A percentile compares a stretch with the other conserved stretches of the same genome.
phyloP scores from a whole-genome alignment of 495 filamentous ascomycete genomes.

The Neurospora discreta region DNA sequence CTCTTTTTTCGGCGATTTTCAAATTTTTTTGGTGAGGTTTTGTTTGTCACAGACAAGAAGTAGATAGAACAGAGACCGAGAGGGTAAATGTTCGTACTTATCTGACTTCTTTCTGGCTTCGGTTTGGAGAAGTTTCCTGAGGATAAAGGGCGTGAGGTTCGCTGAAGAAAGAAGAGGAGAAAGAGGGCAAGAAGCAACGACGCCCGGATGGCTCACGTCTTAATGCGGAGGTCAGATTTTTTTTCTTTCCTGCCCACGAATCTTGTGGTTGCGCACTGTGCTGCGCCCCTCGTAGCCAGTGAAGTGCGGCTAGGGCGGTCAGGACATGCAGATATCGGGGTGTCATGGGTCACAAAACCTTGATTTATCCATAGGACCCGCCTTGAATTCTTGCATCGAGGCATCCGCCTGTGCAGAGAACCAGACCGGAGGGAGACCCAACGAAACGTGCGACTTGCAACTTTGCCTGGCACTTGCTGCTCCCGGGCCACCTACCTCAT shows the following conservation, averaged over 20 bases:
- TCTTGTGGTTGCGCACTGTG: not conserved
- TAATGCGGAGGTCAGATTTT: slow-evolving; percentile 21
- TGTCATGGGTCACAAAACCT: not conserved
- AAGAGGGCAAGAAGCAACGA: slow-evolving; percentile 9
- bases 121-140: slow-evolving; percentile 15
- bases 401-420: not conserved
- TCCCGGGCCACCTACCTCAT: not conserved
- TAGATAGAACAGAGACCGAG: slow-evolving; percentile 21
- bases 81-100: slow-evolving; percentile 19
- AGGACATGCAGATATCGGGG: not conserved
- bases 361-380: not conserved
- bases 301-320: not conserved
- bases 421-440: not conserved
- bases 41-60: slow-evolving; percentile 22
- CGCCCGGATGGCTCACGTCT: slow-evolving; percentile 7
- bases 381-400: not conserved
- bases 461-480: not conserved
- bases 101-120: slow-evolving; percentile 23
- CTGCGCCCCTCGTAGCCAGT: not conserved
- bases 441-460: not conserved
- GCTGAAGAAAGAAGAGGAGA: slow-evolving; percentile 14
- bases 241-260: slow-evolving; percentile 9
- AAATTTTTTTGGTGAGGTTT: slow-evolving; percentile 39
- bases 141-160: slow-evolving; percentile 21
- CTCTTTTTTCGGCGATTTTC: slow-evolving; percentile 26